Evolutionary conservation across 2,329 filamentous ascomycete genomes (phyloP).

Genomic region (Hypomyces rosellus): DNA sequence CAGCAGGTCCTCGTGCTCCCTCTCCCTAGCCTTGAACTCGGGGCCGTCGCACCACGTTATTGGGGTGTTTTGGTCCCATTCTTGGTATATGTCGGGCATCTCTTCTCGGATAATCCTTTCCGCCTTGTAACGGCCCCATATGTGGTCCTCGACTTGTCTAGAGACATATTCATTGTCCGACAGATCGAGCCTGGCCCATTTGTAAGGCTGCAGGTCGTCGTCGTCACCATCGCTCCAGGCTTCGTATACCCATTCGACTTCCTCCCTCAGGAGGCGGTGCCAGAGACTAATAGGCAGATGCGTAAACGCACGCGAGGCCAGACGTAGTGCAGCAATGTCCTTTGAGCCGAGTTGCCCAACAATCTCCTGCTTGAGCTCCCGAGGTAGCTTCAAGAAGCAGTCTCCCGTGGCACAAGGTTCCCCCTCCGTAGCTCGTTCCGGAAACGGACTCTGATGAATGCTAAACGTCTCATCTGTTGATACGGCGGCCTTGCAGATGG

Average conservation of each 20-base stretch:
- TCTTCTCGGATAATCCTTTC: neutral
- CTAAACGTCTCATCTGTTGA: neutral
- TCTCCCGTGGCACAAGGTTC: neutral
- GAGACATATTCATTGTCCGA: neutral
- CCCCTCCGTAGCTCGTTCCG: neutral
- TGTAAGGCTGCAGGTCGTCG: neutral
- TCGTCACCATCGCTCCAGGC: constrained; percentile 7
- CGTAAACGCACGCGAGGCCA: constrained; percentile 4
- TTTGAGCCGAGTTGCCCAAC: constrained; percentile 4
- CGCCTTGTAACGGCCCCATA: too few species aligned
- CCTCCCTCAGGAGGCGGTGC: constrained; percentile 1
- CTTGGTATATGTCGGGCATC: neutral
- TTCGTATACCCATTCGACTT: constrained; percentile 9
- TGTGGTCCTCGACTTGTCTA: neutral
- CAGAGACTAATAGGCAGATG: constrained; percentile 8
- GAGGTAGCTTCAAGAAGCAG: constrained; percentile 1
- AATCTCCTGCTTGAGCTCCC: constrained; percentile 6
- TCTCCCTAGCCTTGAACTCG: neutral
- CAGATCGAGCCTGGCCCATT: constrained; percentile 4
- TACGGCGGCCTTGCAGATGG: constrained; percentile 3
- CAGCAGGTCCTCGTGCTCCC: constrained; percentile 1
- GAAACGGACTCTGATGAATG: constrained; percentile 5
- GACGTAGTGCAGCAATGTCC: constrained; percentile 4
- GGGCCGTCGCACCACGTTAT: constrained; percentile 4
- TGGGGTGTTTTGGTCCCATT: constrained; percentile 2